Percentiles rank a stretch among this genome's conserved stretches.
These are phyloP conservation scores for Taxillus chinensis DNA, from an alignment of 164 flowering plant genomes.

Conservation along the genomic window DNA sequence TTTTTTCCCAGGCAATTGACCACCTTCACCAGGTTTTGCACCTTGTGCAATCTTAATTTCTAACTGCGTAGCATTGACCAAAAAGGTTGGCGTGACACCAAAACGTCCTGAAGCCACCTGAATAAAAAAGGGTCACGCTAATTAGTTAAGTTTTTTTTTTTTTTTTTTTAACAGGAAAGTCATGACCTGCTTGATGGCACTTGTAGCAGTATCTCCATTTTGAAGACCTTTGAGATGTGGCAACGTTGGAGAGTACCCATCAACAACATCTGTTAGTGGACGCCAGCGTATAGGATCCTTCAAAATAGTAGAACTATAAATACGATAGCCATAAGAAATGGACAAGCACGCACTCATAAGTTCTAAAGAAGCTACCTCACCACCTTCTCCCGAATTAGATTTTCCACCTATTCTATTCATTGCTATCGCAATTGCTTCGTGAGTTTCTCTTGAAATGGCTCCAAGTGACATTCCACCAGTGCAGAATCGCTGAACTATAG, in stretches of 20 bases:
- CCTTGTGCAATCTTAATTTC: slow-evolving; percentile 99
- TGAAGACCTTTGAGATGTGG: slow-evolving; percentile 99
- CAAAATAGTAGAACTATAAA: slow-evolving; percentile 1
- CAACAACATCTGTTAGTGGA: slow-evolving; percentile 94
- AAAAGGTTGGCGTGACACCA: slow-evolving; percentile 98
- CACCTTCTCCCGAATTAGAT: slow-evolving; percentile 99
- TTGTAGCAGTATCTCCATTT: slow-evolving; percentile 98
- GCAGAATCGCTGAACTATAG: slow-evolving; percentile 91
- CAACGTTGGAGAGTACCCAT: slow-evolving; percentile 97
- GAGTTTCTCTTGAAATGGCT: slow-evolving; percentile 98
- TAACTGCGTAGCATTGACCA: slow-evolving; percentile 92
- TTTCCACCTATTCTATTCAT: slow-evolving; percentile 98
- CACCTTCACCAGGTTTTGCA: slow-evolving; percentile 99
- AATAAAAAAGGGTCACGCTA: slow-evolving; percentile 7
- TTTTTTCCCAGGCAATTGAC: slow-evolving; percentile 98
- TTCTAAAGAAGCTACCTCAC: slow-evolving; percentile 58
- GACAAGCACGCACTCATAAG: not conserved
- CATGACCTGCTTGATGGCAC: slow-evolving; percentile 98
- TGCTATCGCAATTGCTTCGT: slow-evolving; percentile 98
- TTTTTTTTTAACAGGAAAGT: not conserved
- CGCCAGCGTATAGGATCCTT: slow-evolving; percentile 99
- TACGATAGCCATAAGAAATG: too few species aligned
- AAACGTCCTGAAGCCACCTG: slow-evolving; percentile 99
- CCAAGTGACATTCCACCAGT: slow-evolving; percentile 99
- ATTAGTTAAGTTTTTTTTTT: not conserved